Evolutionary conservation across 2,329 filamentous ascomycete species (phyloP).

Genomic region (Neonectria hederae): DNA sequence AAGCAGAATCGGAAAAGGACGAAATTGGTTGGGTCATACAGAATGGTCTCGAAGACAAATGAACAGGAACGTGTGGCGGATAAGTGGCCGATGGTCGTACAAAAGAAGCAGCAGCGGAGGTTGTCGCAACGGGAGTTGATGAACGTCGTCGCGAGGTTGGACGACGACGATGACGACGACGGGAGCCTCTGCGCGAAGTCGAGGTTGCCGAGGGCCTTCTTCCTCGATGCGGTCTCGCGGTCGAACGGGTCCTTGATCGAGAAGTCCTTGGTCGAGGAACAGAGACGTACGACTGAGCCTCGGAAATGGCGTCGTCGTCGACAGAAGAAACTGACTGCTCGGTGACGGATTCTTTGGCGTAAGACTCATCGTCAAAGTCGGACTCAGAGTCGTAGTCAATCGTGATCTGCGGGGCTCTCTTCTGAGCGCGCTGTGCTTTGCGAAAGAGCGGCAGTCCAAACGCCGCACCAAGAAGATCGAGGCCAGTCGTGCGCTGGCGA

Average conservation of each 20-base stretch:
- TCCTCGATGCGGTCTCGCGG: neutral
- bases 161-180: neutral
- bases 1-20: constrained; percentile 27
- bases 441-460: constrained; percentile 41
- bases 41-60: constrained; percentile 26
- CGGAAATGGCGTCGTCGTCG: constrained; percentile 12
- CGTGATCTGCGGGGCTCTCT: constrained; percentile 14
- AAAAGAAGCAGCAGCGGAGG: constrained; percentile 24
- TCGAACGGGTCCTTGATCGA: neutral
- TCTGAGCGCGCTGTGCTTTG: constrained; percentile 15
- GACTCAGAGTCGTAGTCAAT: constrained; percentile 14
- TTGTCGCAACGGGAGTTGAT: constrained; percentile 9
- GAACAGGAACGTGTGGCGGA: constrained; percentile 27
- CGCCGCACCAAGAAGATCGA: constrained; percentile 41
- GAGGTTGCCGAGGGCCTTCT: neutral
- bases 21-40: constrained; percentile 30
- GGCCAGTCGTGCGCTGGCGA: constrained; percentile 24
- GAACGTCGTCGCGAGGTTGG: constrained; percentile 23
- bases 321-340: constrained; percentile 8
- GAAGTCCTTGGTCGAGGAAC: constrained; percentile 8
- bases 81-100: constrained; percentile 36
- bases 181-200: neutral
- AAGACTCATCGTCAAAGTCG: neutral
- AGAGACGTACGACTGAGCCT: constrained; percentile 10
- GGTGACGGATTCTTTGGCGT: neutral